Percentiles rank a stretch among this genome's conserved stretches.
These are phyloP conservation scores for Pseudogymnoascus pannorum DNA, from an alignment of 2,329 filamentous ascomycete genomes.

Conservation along the genomic window DNA sequence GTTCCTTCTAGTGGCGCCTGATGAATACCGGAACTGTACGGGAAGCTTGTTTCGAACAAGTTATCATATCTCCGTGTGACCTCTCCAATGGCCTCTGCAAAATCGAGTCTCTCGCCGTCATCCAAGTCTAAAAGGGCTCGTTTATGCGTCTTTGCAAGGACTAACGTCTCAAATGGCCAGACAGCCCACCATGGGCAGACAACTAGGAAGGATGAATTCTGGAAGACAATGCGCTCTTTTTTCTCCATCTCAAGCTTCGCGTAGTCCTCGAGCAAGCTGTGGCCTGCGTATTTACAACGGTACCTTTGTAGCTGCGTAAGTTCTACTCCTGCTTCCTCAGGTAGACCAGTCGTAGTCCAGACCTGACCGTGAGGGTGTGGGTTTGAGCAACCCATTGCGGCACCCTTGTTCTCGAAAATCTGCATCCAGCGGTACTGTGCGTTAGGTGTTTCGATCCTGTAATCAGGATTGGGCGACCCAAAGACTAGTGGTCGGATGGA, in stretches of 20 bases:
- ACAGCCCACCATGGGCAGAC: conserved; percentile 97
- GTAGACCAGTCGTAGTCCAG: conserved; percentile 87
- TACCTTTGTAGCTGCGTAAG: conserved; percentile 74
- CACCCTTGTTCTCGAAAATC: conserved; percentile 98
- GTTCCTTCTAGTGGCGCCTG: conserved; percentile 83
- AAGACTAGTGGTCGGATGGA: conserved; percentile 36
- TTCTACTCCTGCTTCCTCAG: conserved; percentile 81
- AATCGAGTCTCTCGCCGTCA: conserved; percentile 58
- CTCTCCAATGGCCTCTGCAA: conserved; percentile 81
- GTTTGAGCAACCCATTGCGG: conserved; percentile 97
- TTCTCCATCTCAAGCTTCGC: conserved; percentile 74
- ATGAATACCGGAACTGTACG: conserved; percentile 94
- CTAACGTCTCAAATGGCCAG: conserved; percentile 94
- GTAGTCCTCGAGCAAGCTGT: conserved; percentile 80
- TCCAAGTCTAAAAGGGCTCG: conserved; percentile 77
- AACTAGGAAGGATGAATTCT: conserved; percentile 77
- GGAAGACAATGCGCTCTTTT: conserved; percentile 76
- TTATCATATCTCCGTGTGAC: conserved; percentile 92
- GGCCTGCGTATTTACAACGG: conserved; percentile 60
- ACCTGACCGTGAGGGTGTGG: conserved; percentile 95
- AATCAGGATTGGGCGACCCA: conserved; percentile 33
- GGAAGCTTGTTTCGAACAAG: conserved; percentile 91
- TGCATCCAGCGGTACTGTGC: conserved; percentile 95
- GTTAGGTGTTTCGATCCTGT: conserved; percentile 46
- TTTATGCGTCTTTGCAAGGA: conserved; percentile 77